These are phyloP conservation scores for Penicillium sp. DNA, from an alignment of 2,329 filamentous ascomycete species.

Conservation along the genomic window DNA sequence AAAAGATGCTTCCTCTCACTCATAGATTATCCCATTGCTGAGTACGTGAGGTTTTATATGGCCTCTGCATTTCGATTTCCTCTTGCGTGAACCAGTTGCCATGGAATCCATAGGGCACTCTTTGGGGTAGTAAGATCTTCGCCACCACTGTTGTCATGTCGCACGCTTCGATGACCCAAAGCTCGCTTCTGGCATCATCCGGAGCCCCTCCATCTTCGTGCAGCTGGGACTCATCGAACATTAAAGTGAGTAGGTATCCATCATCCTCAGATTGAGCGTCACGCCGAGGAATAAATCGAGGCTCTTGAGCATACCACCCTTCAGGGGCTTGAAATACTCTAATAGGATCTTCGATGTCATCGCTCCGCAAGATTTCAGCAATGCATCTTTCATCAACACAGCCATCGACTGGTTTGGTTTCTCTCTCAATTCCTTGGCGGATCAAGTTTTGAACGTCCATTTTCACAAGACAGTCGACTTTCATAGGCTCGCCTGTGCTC, in stretches of 20 bases:
- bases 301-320: slow-evolving; percentile 3
- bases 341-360: background rate
- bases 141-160: slow-evolving; percentile 53
- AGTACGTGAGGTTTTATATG: background rate
- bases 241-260: slow-evolving; percentile 66
- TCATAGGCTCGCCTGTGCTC: background rate
- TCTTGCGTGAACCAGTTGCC: background rate
- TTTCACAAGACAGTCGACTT: background rate
- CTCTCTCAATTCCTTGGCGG: background rate
- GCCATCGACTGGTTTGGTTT: background rate
- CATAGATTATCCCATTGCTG: background rate
- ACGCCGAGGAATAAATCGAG: background rate
- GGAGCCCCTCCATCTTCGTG: slow-evolving; percentile 48
- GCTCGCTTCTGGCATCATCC: slow-evolving; percentile 53
- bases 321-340: background rate
- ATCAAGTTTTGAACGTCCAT: background rate
- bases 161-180: slow-evolving; percentile 53
- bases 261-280: slow-evolving; percentile 56
- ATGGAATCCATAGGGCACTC: slow-evolving; percentile 58
- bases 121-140: slow-evolving; percentile 59
- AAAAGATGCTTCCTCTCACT: background rate
- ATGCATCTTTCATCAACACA: background rate
- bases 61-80: background rate
- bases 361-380: background rate
- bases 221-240: slow-evolving; percentile 64